A percentile compares a stretch with the other conserved stretches of the same genome.
phyloP scores from a whole-genome alignment of 225 moss, liverwort and hornwort genomes.

The Neckera pumila region DNA sequence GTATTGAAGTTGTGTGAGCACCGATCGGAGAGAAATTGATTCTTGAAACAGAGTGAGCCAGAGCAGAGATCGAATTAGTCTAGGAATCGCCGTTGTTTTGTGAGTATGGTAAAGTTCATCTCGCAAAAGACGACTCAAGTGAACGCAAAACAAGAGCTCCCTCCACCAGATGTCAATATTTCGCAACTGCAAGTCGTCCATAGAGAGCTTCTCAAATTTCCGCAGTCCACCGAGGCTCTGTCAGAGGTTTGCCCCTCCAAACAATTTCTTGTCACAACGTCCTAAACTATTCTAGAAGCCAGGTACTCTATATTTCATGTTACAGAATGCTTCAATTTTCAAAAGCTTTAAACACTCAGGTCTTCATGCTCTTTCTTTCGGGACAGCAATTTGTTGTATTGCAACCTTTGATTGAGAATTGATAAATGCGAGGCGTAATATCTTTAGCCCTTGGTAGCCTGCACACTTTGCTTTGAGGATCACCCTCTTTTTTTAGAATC shows the following conservation, averaged over 20 bases:
- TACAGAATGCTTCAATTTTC: neutral
- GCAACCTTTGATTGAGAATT: neutral
- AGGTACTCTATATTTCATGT: neutral
- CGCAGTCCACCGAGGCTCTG: neutral
- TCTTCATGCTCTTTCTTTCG: neutral
- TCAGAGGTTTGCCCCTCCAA: neutral
- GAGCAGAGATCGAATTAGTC: neutral
- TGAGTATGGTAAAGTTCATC: constrained; percentile 33
- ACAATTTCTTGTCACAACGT: neutral
- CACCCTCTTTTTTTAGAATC: neutral
- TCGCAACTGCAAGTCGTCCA: neutral
- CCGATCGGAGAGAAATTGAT: neutral
- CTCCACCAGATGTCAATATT: neutral
- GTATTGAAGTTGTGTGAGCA: neutral
- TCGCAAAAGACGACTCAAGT: constrained; percentile 5
- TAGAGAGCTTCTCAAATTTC: neutral
- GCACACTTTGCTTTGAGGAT: no score
- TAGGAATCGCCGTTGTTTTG: neutral
- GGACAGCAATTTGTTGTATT: neutral
- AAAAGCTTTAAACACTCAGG: neutral
- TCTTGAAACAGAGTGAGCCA: neutral
- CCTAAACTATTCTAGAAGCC: neutral
- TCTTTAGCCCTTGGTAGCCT: neutral
- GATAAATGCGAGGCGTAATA: neutral
- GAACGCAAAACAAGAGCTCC: neutral